Conservation (phyloP, 192 early-diverging fungal genomes). For the Helicostylum pulchrum region DNA sequence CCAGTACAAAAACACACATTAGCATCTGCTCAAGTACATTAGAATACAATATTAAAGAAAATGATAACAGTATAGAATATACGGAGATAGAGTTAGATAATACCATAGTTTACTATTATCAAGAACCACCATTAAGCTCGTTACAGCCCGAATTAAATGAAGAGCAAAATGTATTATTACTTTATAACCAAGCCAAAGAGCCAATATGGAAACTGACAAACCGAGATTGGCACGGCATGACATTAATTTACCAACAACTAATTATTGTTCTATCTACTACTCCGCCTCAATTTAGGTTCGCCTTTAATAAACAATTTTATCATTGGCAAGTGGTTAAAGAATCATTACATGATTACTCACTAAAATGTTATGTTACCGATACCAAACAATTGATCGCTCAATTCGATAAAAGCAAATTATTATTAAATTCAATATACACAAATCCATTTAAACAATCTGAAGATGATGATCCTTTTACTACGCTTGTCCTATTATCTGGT, state of each 20-base stretch:
- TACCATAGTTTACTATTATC: not conserved
- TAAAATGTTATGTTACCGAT: slow-evolving; percentile 6
- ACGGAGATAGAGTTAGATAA: not conserved
- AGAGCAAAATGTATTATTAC: too few species aligned
- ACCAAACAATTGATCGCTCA: slow-evolving; percentile 9
- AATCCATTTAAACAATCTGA: slow-evolving; percentile 8
- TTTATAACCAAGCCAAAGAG: not conserved
- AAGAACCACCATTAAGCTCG: not conserved
- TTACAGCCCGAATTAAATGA: too few species aligned
- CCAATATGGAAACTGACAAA: not conserved
- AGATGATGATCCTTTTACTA: slow-evolving; percentile 14
- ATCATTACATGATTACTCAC: not conserved
- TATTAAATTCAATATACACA: slow-evolving; percentile 7
- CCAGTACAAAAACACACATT: not conserved
- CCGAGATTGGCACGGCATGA: slow-evolving; percentile 16
- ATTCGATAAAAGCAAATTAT: slow-evolving; percentile 3
- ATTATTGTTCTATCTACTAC: slow-evolving; percentile 8
- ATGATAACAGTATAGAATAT: not conserved
- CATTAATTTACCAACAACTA: slow-evolving; percentile 5
- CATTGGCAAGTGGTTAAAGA: slow-evolving; percentile 12
- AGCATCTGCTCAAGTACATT: not conserved
- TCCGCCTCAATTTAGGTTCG: slow-evolving; percentile 16
- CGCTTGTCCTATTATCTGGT: slow-evolving; percentile 4
- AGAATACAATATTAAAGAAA: slow-evolving; percentile 1
- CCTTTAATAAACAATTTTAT: slow-evolving; percentile 13